phyloP scores from a whole-genome alignment of 2,329 filamentous ascomycete species.

The Phialophora verrucosa region DNA sequence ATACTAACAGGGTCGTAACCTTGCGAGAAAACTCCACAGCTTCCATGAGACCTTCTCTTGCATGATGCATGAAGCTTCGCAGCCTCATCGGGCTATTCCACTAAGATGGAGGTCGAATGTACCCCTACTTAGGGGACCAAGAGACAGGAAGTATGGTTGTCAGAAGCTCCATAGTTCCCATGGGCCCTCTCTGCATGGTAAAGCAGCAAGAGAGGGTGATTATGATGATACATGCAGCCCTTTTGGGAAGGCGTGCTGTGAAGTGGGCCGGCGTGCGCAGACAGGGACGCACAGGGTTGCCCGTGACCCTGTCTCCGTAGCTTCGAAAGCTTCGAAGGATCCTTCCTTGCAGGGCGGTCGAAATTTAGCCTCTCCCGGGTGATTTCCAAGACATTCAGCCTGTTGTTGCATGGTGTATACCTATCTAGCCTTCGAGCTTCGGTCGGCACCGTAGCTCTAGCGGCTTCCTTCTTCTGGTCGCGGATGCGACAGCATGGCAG shows the following conservation, averaged over 20 bases:
- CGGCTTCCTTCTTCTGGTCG: not conserved
- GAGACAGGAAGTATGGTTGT: slow-evolving; percentile 1
- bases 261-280: not conserved
- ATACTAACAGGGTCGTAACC: not conserved
- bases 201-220: slow-evolving; percentile 10
- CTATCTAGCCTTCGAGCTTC: not conserved
- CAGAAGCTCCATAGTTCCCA: slow-evolving; percentile 6
- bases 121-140: not conserved
- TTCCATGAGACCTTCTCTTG: slow-evolving; percentile 15
- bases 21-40: slow-evolving; percentile 4
- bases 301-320: not conserved
- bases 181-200: slow-evolving; percentile 1
- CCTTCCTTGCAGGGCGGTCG: slow-evolving; percentile 16
- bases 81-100: not conserved
- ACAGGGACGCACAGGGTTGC: not conserved
- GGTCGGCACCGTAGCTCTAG: slow-evolving; percentile 1
- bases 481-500: not conserved
- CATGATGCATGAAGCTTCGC: not conserved
- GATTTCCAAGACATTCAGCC: slow-evolving; percentile 12
- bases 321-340: slow-evolving; percentile 14
- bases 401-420: not conserved
- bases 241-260: slow-evolving; percentile 2
- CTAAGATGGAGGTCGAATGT: slow-evolving; percentile 2
- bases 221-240: not conserved
- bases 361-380: slow-evolving; percentile 16